Evolutionary conservation across 371 early-diverging fungal species (phyloP), one percentile per base, ranked within the genome.

Genomic region (Mucor lusitanicus): DNA sequence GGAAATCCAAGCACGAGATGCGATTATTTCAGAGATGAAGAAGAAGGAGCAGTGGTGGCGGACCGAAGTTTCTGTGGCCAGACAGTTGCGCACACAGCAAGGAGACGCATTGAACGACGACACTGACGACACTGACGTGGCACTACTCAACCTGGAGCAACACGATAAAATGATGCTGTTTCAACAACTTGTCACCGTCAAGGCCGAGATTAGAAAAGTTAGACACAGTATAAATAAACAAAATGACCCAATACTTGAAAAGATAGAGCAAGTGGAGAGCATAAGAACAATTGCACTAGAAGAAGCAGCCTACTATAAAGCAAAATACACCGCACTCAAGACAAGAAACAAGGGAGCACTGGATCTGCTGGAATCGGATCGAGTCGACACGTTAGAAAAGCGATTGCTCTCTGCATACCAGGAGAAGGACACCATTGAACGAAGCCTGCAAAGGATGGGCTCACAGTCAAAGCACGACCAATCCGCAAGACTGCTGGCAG

Each of bases 231-330:
- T 86, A 33, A 70, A 63, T 3, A 83, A 82, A 13, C 86, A 88
- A 66, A 78, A 82, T 0, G 85, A 88, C 21, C 65, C 77, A 1
- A 75, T 86, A 12, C 74, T 81, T 2, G 54, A 71, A 58, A 79
- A 79, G 62, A 72, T 87, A 25, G 74, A 68, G 19, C 77, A 84
- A 37, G 79, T 82, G 4, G 88, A 87, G 58, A 69, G 71, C 9
- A 62, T 83, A 39, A 73, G 84, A 37, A 73, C 79, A 4, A 78
- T 80, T 13, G 88, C 88, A 1, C 64, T 86, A 15, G 80, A 87
- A 60, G 88, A 87, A 57, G 86, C 88, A 6, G 83, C 85, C 0
- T 87, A 86, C 53, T 79, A 84, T 59, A 86, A 84, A 69, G 76
- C 86, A 15, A 86, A 84, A 42, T 73, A 75, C 27, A 33, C 44